These are phyloP conservation scores for Ascochyta koolunga DNA, from an alignment of 2,329 filamentous ascomycete species.

Conservation along the genomic window DNA sequence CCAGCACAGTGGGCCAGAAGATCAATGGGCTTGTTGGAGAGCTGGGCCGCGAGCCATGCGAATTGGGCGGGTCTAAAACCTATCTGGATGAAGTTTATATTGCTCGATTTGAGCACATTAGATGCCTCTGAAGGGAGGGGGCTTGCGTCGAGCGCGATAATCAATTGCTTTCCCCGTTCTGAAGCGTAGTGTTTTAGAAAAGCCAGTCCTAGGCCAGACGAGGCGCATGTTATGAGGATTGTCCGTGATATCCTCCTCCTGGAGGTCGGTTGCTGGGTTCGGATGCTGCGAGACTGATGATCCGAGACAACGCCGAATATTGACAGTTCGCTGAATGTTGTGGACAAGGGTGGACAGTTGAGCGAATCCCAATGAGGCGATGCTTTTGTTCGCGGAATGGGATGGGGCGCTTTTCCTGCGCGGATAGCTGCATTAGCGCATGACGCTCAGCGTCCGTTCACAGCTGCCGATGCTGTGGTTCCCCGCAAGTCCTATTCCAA, in stretches of 20 bases:
- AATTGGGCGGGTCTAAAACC: slow-evolving; percentile 18
- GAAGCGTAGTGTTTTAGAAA: slow-evolving; percentile 47
- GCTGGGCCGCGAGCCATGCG: slow-evolving; percentile 18
- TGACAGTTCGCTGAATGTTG: neutral
- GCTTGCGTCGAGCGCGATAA: slow-evolving; percentile 31
- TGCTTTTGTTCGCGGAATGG: neutral
- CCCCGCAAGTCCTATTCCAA: slow-evolving; percentile 7
- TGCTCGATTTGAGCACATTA: neutral
- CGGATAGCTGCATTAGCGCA: slow-evolving; percentile 16
- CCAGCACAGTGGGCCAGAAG: slow-evolving; percentile 54
- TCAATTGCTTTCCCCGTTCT: slow-evolving; percentile 7
- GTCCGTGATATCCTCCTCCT: slow-evolving; percentile 53
- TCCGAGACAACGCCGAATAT: slow-evolving; percentile 3
- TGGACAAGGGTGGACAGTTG: neutral
- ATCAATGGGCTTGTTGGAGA: slow-evolving; percentile 36
- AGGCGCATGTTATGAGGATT: slow-evolving; percentile 89
- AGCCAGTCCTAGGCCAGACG: slow-evolving; percentile 84
- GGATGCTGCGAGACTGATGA: neutral
- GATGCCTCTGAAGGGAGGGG: slow-evolving; percentile 5
- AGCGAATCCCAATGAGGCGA: neutral
- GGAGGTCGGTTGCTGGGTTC: neutral
- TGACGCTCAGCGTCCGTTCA: slow-evolving; percentile 7
- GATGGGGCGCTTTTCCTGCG: neutral
- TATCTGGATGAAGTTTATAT: slow-evolving; percentile 15
- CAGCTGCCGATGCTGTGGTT: slow-evolving; percentile 14